Evolutionary conservation across 1,284 basidiomycete genomes (phyloP), one percentile per base, ranked within the genome.

Genomic region (Melampsora americana): DNA sequence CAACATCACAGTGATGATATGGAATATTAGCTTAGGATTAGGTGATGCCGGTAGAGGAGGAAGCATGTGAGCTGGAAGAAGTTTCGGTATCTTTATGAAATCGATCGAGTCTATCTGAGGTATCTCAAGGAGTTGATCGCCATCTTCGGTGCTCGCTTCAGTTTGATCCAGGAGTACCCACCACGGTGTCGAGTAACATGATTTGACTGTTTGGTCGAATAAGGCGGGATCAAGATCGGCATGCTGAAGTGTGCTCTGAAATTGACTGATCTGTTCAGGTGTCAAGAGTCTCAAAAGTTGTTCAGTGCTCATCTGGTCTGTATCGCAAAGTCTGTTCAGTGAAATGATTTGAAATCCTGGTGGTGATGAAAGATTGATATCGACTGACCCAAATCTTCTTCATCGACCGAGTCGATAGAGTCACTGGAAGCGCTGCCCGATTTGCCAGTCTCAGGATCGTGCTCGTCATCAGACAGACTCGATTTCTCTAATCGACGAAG

Each of bases 241-340:
- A n/a, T 56, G 53, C 28, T 56, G 53, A 28, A 56, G 53, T 28
- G n/a, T 56, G 53, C 12, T 56, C 28, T 56, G 53, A n/a, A 56
- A 56, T n/a, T 56, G n/a, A n/a, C n/a, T 56, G n/a, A 56, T n/a
- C 28, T 56, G 53, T 28, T 56, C 53, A 56, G 53, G 53, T 28
- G 53, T 12, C 16, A 56, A 28, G n/a, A 56, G 9, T 56, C 28
- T 56, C 53, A 56, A 28, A n/a, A 56, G 53, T 28, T 56, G n/a
- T 28, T 56, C 53, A 28, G 28, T 28, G n/a, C 28, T 56, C 53
- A 56, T n/a, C n/a, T 56, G 53, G 28, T 56, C 53, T 56, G 53
- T 23, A 28, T 56, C 28, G n/a, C n/a, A 23, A 7, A 56, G 9
- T 1, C 2, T 6, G 53, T 56, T 56, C n/a, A n/a, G n/a, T 56